Evolutionary conservation across 2,329 filamentous ascomycete genomes (phyloP), one percentile per base, ranked within the genome.

Genomic region (Lizonia empirigonia): DNA sequence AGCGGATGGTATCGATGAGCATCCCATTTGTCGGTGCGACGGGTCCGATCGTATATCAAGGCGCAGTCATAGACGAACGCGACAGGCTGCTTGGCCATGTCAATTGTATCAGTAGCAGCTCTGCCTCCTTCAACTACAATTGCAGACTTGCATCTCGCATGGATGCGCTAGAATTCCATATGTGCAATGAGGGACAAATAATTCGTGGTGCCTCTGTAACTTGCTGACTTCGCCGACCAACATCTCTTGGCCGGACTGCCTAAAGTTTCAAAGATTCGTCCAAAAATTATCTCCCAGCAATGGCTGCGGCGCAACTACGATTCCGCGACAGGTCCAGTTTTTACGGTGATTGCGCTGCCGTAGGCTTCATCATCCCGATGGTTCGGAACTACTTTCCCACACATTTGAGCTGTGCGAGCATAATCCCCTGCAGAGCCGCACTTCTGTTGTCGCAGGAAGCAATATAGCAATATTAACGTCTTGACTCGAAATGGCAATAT

Each of bases 281-380:
- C 18, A 24, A 18, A 16, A 22, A 13, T 19, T 4, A 15, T 29
- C 7, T 19, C 33, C 27, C 41, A 32, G 27, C 22, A 26, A 22
- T 42, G 49, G 42, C 42, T 52, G 49, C 24, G 49, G 49, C 49
- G 26, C 41, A 46, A 36, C 22, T 22, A 18, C 33, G 4, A 26
- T 24, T 15, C 29, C 16, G 30, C 16, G 19, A 15, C 34, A 30
- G 37, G 39, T 37, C 38, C 26, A 42, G 32, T 47, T 5, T 42
- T 47, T 34, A 18, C 23, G 32, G 49, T 46, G 26, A 52, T 37
- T 42, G 24, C 32, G 30, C 41, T 18, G 18, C 33, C n/a, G 23
- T 44, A 45, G 32, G 41, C 33, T 34, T 26, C n/a, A 35, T 38
- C 33, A 18, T 38, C 9, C 37, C 33, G 20, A 44, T 27, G 27